These are phyloP conservation scores for Mucor plumbeus DNA, from an alignment of 371 early-diverging fungal genomes.

Conservation along the genomic window DNA sequence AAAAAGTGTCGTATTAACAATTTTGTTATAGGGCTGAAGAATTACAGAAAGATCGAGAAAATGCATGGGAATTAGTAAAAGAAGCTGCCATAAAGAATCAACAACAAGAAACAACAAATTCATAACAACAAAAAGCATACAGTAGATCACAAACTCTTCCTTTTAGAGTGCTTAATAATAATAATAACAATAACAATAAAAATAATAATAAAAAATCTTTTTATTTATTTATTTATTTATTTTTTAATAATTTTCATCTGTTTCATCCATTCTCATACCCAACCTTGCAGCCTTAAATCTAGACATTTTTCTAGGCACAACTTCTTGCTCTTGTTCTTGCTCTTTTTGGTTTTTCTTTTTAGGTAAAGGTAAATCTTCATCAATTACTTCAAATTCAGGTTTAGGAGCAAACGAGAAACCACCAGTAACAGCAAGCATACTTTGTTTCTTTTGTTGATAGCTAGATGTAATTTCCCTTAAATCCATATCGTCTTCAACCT, in stretches of 20 bases:
- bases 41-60: not conserved
- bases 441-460: slow-evolving; percentile 43
- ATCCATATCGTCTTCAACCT: slow-evolving; percentile 65
- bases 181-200: not conserved
- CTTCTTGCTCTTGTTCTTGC: slow-evolving; percentile 22
- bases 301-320: slow-evolving; percentile 45
- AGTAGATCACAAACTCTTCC: not conserved
- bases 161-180: not conserved
- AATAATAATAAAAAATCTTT: too few relatives aligned
- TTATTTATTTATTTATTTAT: too few relatives aligned
- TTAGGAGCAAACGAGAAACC: slow-evolving; percentile 45
- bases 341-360: slow-evolving; percentile 21
- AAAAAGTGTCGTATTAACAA: too few relatives aligned
- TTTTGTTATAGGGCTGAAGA: not conserved
- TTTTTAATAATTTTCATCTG: not conserved
- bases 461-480: slow-evolving; percentile 48
- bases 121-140: not conserved
- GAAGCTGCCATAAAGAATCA: slow-evolving; percentile 7
- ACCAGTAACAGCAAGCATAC: slow-evolving; percentile 46
- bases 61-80: slow-evolving; percentile 7
- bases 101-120: not conserved
- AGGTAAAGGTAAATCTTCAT: slow-evolving; percentile 52
- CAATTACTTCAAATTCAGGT: slow-evolving; percentile 52
- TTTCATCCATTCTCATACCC: slow-evolving; percentile 16
- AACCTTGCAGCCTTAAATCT: slow-evolving; percentile 55